Evolutionary conservation across 2,329 filamentous ascomycete genomes (phyloP).

Genomic region (Cercospora sojina): DNA sequence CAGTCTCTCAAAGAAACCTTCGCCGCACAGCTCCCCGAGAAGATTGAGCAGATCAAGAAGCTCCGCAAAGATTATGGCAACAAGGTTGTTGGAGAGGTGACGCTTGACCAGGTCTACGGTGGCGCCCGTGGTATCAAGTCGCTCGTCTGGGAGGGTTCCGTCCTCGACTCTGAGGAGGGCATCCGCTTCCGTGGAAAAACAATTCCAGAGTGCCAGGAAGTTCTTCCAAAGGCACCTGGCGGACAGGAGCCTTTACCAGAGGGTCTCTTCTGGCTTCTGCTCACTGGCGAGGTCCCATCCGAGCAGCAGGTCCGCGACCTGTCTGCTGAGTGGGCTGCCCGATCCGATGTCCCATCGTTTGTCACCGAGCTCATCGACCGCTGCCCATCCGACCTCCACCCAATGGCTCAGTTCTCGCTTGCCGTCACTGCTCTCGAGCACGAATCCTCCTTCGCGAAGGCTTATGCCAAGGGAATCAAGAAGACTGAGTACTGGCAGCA

Average conservation of each 20-base stretch:
- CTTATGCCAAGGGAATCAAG: slow-evolving; percentile 97
- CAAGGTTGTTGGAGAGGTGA: slow-evolving; percentile 96
- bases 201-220: slow-evolving; percentile 96
- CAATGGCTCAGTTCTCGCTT: slow-evolving; percentile 99
- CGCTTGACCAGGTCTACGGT: slow-evolving; percentile 98
- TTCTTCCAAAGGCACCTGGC: slow-evolving; percentile 94
- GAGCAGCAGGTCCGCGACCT: slow-evolving; percentile 98
- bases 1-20: slow-evolving; percentile 98
- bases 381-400: slow-evolving; percentile 97
- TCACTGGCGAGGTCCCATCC: slow-evolving; percentile 94
- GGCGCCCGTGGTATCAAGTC: slow-evolving; percentile 99
- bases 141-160: slow-evolving; percentile 97
- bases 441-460: slow-evolving; percentile 95
- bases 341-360: slow-evolving; percentile 95
- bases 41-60: slow-evolving; percentile 99
- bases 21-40: slow-evolving; percentile 88
- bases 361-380: slow-evolving; percentile 99
- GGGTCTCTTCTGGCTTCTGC: slow-evolving; percentile 98
- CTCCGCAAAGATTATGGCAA: slow-evolving; percentile 94
- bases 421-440: slow-evolving; percentile 98
- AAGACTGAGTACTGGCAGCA: slow-evolving; percentile 99
- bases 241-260: slow-evolving; percentile 96
- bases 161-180: slow-evolving; percentile 97
- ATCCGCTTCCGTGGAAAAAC: slow-evolving; percentile 99
- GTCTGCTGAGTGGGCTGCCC: slow-evolving; percentile 97